Evolutionary conservation across 2,329 filamentous ascomycete genomes (phyloP), one percentile per base, ranked within the genome.

Genomic region (Ceratocystis cacaofunesta): DNA sequence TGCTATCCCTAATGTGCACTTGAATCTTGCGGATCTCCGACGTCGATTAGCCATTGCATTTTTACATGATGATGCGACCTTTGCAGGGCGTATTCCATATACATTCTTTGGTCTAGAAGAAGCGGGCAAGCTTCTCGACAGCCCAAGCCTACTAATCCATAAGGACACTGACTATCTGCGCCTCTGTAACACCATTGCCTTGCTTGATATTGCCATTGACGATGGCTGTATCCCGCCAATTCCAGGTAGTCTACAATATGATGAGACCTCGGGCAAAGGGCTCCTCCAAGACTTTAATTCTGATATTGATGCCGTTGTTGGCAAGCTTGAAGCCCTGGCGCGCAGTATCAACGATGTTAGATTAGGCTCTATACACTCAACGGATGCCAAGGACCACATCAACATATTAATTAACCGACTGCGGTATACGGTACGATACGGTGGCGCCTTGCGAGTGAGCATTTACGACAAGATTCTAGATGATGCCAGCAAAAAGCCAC

Each of bases 191-290:
- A 78, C 85, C 17, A 78, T 89, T 2, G 75, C 80, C 2, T 80
- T 95, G 22, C 80, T 96, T 4, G 87, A 94, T 71, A 82, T 90
- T 48, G 86, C 84, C 17, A 78, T 96, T 63, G 89, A 90, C 67
- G 83, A 86, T 66, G 89, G 76, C 55, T 41, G 43, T 15, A 46
- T 58, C 30, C 43, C 63, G 19, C 25, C 61, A 25, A 50, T 55
- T 30, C 64, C 64, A 1, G 46, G 32, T 19, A 43, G 36, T n/a
- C 5, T 73, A 73, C 58, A 61, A 70, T 55, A 67, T 3, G 71
- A 73, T 3, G 61, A 64, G 46, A 48, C 71, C 71, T 60, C 71
- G 73, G 25, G 52, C 22, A 52, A 46, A 19, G 41, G 48, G n/a
- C n/a, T 50, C 5, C 61, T 70, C 73, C 74, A 69, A 60, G 68